phyloP scores from a whole-genome alignment of 495 filamentous ascomycete genomes.

The Aspergillus mulundensis region DNA sequence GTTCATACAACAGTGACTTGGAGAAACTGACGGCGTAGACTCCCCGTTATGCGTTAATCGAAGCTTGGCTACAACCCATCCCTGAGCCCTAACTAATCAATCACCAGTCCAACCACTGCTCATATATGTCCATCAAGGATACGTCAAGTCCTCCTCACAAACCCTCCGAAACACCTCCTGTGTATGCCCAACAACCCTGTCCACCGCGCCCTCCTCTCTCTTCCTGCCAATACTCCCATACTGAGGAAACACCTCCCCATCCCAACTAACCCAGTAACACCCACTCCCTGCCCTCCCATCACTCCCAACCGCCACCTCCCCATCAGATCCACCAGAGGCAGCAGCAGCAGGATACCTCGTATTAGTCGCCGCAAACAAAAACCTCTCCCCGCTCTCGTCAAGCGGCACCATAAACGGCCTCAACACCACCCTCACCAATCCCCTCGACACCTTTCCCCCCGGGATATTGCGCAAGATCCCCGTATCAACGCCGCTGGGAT shows the following conservation, averaged over 20 bases:
- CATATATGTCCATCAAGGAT: too few species aligned
- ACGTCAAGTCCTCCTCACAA: slow-evolving; percentile 10
- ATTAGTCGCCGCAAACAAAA: slow-evolving; percentile 43
- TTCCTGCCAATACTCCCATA: slow-evolving; percentile 8
- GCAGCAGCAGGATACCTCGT: slow-evolving; percentile 22
- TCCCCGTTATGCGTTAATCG: too few species aligned
- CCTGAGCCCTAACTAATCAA: too few species aligned
- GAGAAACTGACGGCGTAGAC: too few species aligned
- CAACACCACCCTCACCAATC: slow-evolving; percentile 15
- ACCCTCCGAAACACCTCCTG: slow-evolving; percentile 17
- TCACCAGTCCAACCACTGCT: too few species aligned
- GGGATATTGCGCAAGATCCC: slow-evolving; percentile 25
- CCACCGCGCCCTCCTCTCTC: slow-evolving; percentile 11
- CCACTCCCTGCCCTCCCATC: slow-evolving; percentile 16
- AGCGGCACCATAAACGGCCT: slow-evolving; percentile 26
- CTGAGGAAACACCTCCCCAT: slow-evolving; percentile 13
- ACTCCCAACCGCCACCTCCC: slow-evolving; percentile 7
- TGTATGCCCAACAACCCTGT: slow-evolving; percentile 19
- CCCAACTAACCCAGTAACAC: slow-evolving; percentile 16
- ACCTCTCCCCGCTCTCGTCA: slow-evolving; percentile 41
- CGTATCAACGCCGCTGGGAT: slow-evolving; percentile 52
- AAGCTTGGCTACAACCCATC: too few species aligned
- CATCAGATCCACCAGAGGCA: background rate
- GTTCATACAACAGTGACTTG: too few species aligned
- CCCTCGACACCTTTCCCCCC: slow-evolving; percentile 6